Evolutionary conservation across 2,329 filamentous ascomycete genomes (phyloP).

Genomic region (Diaporthe sp.): DNA sequence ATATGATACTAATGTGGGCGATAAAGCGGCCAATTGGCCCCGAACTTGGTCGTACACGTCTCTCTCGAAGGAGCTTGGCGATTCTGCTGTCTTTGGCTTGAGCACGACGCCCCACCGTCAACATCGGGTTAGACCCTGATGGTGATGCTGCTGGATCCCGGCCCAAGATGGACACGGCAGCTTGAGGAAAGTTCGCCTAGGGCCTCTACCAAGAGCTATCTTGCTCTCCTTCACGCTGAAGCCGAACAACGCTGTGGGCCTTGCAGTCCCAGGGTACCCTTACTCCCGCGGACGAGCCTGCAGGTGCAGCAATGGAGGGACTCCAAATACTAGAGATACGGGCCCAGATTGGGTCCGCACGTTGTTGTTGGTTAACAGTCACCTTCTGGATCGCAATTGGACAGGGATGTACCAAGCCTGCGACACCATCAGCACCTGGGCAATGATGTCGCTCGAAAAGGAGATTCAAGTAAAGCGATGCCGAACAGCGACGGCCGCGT

Average conservation of each 20-base stretch:
- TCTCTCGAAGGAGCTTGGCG: not conserved
- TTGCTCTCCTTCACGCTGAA: too few species aligned
- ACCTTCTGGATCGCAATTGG: not conserved
- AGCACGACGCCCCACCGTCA: not conserved
- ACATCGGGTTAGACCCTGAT: not conserved
- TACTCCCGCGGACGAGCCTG: not conserved
- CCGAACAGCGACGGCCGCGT: slow-evolving; percentile 4
- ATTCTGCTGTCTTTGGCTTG: not conserved
- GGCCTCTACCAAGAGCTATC: too few species aligned
- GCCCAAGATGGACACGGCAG: not conserved
- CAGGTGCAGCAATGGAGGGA: not conserved
- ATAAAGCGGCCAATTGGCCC: too few species aligned
- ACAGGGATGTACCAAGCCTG: not conserved
- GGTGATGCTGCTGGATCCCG: not conserved
- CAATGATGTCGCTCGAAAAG: not conserved
- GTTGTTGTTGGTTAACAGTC: not conserved
- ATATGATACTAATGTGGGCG: not conserved
- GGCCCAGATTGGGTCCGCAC: not conserved
- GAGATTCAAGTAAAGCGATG: not conserved
- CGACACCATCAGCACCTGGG: not conserved
- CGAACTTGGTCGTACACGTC: not conserved
- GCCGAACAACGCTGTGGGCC: too few species aligned
- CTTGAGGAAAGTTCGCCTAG: not conserved
- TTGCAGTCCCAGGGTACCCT: too few species aligned
- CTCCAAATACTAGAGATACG: not conserved